Evolutionary conservation across 1,139 yeast genomes (phyloP).

Genomic region (Saccharomyces pastorianus): DNA sequence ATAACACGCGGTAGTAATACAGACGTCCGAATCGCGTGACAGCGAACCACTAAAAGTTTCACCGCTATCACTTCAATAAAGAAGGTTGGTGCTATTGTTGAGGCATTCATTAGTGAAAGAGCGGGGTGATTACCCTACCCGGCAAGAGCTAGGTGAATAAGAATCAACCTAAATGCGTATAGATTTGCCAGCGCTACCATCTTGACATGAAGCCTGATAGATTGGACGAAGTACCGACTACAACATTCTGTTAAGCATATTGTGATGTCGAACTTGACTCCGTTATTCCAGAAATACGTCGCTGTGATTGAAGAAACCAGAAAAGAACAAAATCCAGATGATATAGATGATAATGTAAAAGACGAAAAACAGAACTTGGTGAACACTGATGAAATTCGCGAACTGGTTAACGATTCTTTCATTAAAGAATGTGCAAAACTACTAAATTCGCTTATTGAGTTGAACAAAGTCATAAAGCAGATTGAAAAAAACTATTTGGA

Average conservation of each 20-base stretch:
- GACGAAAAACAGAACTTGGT: constrained; percentile 3
- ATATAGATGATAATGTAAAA: constrained; percentile 31
- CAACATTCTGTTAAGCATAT: constrained; percentile 4
- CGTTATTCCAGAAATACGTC: constrained; percentile 44
- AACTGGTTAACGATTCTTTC: constrained; percentile 42
- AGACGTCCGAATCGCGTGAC: too few species aligned
- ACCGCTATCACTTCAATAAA: neutral
- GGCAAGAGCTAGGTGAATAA: neutral
- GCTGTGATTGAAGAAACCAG: constrained; percentile 33
- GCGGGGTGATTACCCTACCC: neutral
- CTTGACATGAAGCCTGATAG: neutral
- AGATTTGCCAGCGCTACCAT: neutral
- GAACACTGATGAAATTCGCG: constrained; percentile 10
- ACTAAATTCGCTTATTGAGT: constrained; percentile 35
- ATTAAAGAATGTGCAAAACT: constrained; percentile 43
- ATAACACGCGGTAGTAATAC: too few species aligned
- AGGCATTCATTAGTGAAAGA: too few species aligned
- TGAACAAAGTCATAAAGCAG: constrained; percentile 36
- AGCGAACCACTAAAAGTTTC: too few species aligned
- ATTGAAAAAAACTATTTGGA: constrained; percentile 41
- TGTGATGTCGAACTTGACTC: constrained; percentile 47
- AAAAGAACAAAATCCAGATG: constrained; percentile 4
- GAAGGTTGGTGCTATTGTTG: too few species aligned
- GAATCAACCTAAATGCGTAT: neutral
- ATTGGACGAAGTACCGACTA: neutral